Percentiles rank a stretch among this genome's conserved stretches.
phyloP scores from a whole-genome alignment of 176 grass and related monocot species.

The Dendrocalamus sinicus region DNA sequence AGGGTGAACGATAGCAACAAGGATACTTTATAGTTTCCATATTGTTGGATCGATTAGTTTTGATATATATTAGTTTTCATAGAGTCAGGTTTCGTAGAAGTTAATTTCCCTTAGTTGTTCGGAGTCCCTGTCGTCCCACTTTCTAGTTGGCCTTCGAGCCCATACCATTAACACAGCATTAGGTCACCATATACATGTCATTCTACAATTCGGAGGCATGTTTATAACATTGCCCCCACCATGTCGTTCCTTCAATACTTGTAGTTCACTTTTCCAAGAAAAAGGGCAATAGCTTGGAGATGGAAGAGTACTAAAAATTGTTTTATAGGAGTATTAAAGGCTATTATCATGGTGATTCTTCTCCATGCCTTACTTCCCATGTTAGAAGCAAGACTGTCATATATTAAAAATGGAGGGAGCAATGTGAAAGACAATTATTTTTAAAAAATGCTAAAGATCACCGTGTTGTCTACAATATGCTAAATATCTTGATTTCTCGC shows the following conservation, averaged over 20 bases:
- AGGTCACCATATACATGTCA: background rate
- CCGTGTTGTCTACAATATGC: background rate
- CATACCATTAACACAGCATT: background rate
- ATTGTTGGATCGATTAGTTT: conserved; percentile 3
- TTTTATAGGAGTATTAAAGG: background rate
- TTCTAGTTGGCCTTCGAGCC: background rate
- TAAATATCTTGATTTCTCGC: conserved; percentile 18
- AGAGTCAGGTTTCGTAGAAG: background rate
- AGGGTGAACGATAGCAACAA: background rate
- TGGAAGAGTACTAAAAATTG: background rate
- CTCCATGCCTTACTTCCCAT: background rate
- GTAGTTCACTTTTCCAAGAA: background rate
- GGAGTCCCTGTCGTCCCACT: background rate
- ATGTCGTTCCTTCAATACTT: background rate
- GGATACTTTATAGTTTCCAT: background rate
- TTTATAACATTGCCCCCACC: background rate
- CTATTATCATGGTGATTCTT: background rate
- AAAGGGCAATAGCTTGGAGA: background rate
- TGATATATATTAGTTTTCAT: background rate
- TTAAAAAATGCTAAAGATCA: conserved; percentile 7
- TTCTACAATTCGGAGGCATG: conserved; percentile 18
- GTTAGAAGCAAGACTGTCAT: background rate
- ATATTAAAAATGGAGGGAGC: background rate
- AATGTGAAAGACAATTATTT: conserved; percentile 9
- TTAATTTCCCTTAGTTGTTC: background rate